Conservation (phyloP, 768 basidiomycete species). For the Boletus fagicola region DNA sequence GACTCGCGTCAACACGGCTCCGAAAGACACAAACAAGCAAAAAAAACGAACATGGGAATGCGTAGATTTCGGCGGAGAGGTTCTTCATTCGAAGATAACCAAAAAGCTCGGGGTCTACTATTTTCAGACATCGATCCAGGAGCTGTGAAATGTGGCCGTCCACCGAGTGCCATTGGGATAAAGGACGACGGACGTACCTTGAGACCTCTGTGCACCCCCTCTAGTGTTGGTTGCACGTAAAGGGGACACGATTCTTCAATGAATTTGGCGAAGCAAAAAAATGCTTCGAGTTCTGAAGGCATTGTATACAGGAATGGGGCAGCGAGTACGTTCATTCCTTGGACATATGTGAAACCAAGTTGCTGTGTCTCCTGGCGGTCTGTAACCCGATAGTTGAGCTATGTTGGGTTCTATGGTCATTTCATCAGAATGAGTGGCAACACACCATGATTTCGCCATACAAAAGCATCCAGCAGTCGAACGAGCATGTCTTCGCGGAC, state of each 20-base stretch:
- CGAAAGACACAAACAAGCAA: background rate
- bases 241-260: conserved; percentile 93
- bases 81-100: conserved; percentile 83
- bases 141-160: conserved; percentile 49
- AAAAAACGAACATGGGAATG: conserved; percentile 81
- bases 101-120: conserved; percentile 87
- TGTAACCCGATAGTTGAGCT: conserved; percentile 27
- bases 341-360: conserved; percentile 92
- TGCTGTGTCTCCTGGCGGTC: conserved; percentile 77
- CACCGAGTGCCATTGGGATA: background rate
- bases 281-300: conserved; percentile 98
- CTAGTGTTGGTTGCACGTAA: conserved; percentile 95
- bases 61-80: conserved; percentile 93
- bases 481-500: conserved; percentile 97
- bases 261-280: conserved; percentile 94
- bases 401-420: background rate
- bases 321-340: conserved; percentile 98
- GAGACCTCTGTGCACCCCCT: conserved; percentile 92
- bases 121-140: conserved; percentile 86
- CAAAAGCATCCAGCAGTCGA: conserved; percentile 94
- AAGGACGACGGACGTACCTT: conserved; percentile 53
- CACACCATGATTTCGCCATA: conserved; percentile 89
- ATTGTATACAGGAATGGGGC: conserved; percentile 97
- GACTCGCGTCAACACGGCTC: conserved; percentile 2
- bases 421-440: background rate